Evolutionary conservation across 2,329 filamentous ascomycete species (phyloP).

Genomic region (Hypoxylon sp.): DNA sequence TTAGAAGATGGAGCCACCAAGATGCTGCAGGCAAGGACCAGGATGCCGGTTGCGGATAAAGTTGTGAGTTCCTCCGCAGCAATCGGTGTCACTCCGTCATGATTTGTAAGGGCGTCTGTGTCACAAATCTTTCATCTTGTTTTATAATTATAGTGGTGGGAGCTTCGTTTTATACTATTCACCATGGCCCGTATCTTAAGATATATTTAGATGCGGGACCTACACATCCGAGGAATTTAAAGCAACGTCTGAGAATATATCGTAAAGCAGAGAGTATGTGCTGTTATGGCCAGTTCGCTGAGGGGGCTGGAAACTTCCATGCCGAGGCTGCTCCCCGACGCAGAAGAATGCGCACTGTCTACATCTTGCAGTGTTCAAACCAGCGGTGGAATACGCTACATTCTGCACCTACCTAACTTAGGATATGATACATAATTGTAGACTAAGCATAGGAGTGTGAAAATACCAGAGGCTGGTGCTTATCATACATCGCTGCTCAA

Average conservation of each 20-base stretch:
- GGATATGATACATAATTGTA: conserved; percentile 13
- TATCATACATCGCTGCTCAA: conserved; percentile 31
- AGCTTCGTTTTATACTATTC: background rate
- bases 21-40: conserved; percentile 11
- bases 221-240: conserved; percentile 17
- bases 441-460: conserved; percentile 12
- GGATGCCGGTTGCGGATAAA: conserved; percentile 28
- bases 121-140: background rate
- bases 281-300: conserved; percentile 3
- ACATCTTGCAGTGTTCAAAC: background rate
- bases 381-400: conserved; percentile 10
- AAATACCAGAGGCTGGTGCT: conserved; percentile 35
- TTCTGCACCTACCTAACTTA: conserved; percentile 16
- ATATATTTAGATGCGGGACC: conserved; percentile 16
- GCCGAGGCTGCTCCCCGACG: background rate
- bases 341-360: conserved; percentile 29
- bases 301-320: conserved; percentile 23
- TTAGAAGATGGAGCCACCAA: conserved; percentile 19
- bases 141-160: background rate
- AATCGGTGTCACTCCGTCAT: conserved; percentile 29
- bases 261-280: background rate
- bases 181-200: background rate
- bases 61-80: conserved; percentile 32
- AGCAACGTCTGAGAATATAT: conserved; percentile 6
- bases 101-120: background rate